A percentile compares a stretch with the other conserved stretches of the same genome.
Evolutionary conservation across 257 asterid genomes (phyloP).

Genomic region (Solanum chiquidenum): DNA sequence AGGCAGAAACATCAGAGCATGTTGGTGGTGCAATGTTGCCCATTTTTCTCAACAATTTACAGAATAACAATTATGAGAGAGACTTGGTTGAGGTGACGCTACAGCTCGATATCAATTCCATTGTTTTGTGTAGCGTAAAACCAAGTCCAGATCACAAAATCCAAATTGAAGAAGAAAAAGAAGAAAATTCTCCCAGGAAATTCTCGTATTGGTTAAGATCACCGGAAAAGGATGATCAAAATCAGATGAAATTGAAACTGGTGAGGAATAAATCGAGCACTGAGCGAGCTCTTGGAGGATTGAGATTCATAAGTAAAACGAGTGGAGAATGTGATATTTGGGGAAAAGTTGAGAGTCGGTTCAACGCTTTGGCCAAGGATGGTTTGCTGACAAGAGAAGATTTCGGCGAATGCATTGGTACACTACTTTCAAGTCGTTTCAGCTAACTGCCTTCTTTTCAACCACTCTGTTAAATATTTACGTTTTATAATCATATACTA

Average conservation of each 20-base stretch:
- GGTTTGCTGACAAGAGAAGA: conserved; percentile 61
- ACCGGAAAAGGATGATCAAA: conserved; percentile 1
- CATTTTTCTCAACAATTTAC: conserved; percentile 43
- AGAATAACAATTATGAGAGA: not conserved
- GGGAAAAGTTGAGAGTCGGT: conserved; percentile 64
- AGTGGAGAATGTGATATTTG: conserved; percentile 43
- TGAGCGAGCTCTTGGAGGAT: conserved; percentile 67
- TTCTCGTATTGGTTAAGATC: conserved; percentile 39
- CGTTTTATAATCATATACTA: not conserved
- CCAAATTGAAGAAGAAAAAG: not conserved
- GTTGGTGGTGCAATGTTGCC: conserved; percentile 81
- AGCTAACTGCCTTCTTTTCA: not conserved
- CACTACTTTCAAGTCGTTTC: not conserved
- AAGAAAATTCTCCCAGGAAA: conserved; percentile 13
- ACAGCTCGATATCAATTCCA: conserved; percentile 51
- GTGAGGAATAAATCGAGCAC: conserved; percentile 66
- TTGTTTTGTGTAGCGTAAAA: conserved; percentile 29
- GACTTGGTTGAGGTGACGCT: conserved; percentile 77
- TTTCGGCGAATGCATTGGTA: conserved; percentile 93
- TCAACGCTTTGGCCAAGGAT: conserved; percentile 39
- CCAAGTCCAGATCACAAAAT: not conserved
- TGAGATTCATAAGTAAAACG: conserved; percentile 59
- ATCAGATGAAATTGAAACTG: conserved; percentile 46
- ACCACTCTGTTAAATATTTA: not conserved
- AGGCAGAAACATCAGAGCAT: conserved; percentile 7